These are phyloP conservation scores for Emericellopsis cladophorae DNA, from an alignment of 2,329 filamentous ascomycete species.

Conservation along the genomic window DNA sequence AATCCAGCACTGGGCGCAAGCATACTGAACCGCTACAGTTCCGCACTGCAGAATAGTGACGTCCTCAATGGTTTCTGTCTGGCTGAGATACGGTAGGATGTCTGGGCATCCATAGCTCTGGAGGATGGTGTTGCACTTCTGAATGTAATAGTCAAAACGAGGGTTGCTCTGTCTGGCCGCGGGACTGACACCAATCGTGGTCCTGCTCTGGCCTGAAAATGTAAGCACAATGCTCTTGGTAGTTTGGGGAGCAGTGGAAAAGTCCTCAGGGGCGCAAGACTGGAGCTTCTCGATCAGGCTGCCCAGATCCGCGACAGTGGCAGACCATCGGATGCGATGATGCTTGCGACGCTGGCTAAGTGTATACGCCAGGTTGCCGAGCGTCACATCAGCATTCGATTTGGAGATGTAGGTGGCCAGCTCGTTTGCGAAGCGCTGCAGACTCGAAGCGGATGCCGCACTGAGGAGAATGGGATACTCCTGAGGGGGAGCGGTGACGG, in stretches of 20 bases:
- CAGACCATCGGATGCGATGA: conserved; percentile 6
- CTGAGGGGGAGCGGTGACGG: not conserved
- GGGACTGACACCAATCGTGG: not conserved
- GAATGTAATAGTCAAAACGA: not conserved
- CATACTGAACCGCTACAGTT: conserved; percentile 8
- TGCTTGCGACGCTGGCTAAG: conserved; percentile 7
- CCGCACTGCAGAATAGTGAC: conserved; percentile 2
- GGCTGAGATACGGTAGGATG: not conserved
- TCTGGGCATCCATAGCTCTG: not conserved
- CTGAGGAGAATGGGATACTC: conserved; percentile 6
- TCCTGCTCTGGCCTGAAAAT: not conserved
- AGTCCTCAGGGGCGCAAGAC: not conserved
- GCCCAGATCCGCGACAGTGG: conserved; percentile 1
- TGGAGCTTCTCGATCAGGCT: conserved; percentile 2
- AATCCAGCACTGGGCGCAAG: conserved; percentile 9
- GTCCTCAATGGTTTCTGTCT: not conserved
- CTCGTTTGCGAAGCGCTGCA: conserved; percentile 3
- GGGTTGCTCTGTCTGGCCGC: not conserved
- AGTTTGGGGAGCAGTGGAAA: not conserved
- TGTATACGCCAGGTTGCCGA: conserved; percentile 6
- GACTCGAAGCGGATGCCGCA: conserved; percentile 4
- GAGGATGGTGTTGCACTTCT: conserved; percentile 1
- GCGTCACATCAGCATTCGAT: not conserved
- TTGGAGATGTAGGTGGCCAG: conserved; percentile 4
- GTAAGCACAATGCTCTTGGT: not conserved